A percentile compares a stretch with the other conserved stretches of the same genome.
These are phyloP conservation scores for Sistotremastrum niveocremeum DNA, from an alignment of 768 basidiomycete genomes.

Conservation along the genomic window DNA sequence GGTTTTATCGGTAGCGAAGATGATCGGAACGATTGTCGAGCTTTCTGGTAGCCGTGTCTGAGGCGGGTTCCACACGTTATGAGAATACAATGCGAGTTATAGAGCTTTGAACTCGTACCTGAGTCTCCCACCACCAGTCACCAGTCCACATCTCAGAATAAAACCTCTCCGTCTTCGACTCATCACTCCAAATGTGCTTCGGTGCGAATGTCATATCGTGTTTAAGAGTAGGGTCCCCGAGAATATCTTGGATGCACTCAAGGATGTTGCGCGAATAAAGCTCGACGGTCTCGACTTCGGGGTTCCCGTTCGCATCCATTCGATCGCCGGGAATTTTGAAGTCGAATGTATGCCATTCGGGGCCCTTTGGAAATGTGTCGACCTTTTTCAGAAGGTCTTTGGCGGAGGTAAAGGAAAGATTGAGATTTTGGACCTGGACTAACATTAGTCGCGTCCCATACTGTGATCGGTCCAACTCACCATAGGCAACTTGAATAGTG, in stretches of 20 bases:
- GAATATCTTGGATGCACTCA: conserved; percentile 3
- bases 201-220: conserved; percentile 3
- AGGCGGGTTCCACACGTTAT: not conserved
- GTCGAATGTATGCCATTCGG: conserved; percentile 13
- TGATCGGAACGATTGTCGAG: conserved; percentile 26
- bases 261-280: conserved; percentile 1
- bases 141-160: conserved; percentile 8
- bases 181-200: conserved; percentile 1
- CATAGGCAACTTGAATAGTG: conserved; percentile 19
- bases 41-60: not conserved
- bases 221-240: not conserved
- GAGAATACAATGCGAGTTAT: not conserved
- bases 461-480: conserved; percentile 8
- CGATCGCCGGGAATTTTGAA: conserved; percentile 11
- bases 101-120: conserved; percentile 4
- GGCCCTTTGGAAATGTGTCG: conserved; percentile 15
- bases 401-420: conserved; percentile 6
- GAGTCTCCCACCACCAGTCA: conserved; percentile 10
- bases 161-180: not conserved
- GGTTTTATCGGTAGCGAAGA: conserved; percentile 34
- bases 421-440: too few species aligned
- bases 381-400: conserved; percentile 13
- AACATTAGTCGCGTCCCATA: too few species aligned
- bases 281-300: conserved; percentile 7
- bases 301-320: conserved; percentile 7